A percentile compares a stretch with the other conserved stretches of the same genome.
These are phyloP conservation scores for Mucor plumbeus DNA, from an alignment of 371 early-diverging fungal genomes.

Conservation along the genomic window DNA sequence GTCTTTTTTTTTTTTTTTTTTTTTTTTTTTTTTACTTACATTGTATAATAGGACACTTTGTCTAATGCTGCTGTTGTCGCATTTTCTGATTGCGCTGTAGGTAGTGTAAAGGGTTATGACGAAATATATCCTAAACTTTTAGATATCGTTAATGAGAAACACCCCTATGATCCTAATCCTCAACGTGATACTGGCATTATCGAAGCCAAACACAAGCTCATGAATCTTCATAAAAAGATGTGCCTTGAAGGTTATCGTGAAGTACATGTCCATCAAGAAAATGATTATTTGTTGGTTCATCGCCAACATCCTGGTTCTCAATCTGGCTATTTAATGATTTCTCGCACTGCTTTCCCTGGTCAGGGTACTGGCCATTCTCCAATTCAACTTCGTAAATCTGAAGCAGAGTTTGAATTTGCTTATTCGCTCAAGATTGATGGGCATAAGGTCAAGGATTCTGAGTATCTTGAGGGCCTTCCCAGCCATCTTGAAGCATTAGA, in stretches of 20 bases:
- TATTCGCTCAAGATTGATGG: constrained; percentile 55
- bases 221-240: constrained; percentile 80
- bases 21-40: constrained; percentile 14
- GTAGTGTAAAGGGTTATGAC: constrained; percentile 96
- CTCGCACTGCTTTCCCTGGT: constrained; percentile 81
- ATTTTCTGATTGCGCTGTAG: constrained; percentile 90
- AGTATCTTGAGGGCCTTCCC: constrained; percentile 62
- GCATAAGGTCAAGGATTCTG: constrained; percentile 20
- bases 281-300: constrained; percentile 89
- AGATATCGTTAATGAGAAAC: constrained; percentile 87
- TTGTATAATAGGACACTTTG: constrained; percentile 68
- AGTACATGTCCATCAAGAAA: constrained; percentile 94
- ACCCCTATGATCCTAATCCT: constrained; percentile 70
- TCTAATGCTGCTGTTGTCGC: constrained; percentile 91
- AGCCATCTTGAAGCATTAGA: constrained; percentile 53
- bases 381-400: constrained; percentile 67
- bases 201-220: constrained; percentile 75
- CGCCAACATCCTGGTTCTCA: constrained; percentile 90
- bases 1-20: neutral
- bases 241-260: constrained; percentile 85
- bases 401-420: constrained; percentile 55
- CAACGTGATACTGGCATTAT: constrained; percentile 64
- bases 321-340: constrained; percentile 89
- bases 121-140: constrained; percentile 86
- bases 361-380: constrained; percentile 55